Conservation (phyloP, 352 stramenopile species). For the Globisporangium nodosum region DNA sequence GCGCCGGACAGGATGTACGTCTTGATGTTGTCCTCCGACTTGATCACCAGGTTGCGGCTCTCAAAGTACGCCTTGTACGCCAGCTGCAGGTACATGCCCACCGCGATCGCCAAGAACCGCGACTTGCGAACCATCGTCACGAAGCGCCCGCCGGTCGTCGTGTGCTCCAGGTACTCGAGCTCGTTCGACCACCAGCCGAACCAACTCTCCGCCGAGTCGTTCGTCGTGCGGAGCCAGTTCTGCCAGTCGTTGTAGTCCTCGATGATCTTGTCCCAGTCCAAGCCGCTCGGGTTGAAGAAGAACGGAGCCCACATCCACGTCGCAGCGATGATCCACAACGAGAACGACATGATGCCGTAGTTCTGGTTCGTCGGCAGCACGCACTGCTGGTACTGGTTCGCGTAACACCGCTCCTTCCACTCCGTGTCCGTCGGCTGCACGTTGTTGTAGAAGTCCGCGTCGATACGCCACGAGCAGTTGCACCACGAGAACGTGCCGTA, state of each 20-base stretch:
- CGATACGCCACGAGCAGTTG: constrained; percentile 79
- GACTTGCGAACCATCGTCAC: constrained; percentile 74
- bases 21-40: constrained; percentile 36
- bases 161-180: constrained; percentile 79
- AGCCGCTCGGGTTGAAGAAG: constrained; percentile 96
- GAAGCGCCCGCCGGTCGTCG: constrained; percentile 51
- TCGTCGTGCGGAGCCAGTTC: constrained; percentile 89
- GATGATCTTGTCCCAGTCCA: constrained; percentile 97
- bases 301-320: constrained; percentile 86
- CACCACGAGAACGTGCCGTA: constrained; percentile 95
- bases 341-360: constrained; percentile 98
- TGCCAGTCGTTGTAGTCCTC: constrained; percentile 94
- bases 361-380: constrained; percentile 95
- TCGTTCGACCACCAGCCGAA: constrained; percentile 86
- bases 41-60: constrained; percentile 47
- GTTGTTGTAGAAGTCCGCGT: constrained; percentile 70
- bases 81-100: constrained; percentile 78
- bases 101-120: constrained; percentile 65
- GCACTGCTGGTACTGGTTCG: constrained; percentile 83
- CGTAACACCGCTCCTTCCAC: constrained; percentile 76
- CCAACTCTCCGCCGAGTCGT: constrained; percentile 84
- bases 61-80: constrained; percentile 82
- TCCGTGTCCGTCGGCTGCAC: constrained; percentile 67
- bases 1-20: constrained; percentile 60
- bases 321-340: constrained; percentile 91